Conservation (phyloP, 2,329 filamentous ascomycete genomes). For the Neocatenulostroma microsporum region DNA sequence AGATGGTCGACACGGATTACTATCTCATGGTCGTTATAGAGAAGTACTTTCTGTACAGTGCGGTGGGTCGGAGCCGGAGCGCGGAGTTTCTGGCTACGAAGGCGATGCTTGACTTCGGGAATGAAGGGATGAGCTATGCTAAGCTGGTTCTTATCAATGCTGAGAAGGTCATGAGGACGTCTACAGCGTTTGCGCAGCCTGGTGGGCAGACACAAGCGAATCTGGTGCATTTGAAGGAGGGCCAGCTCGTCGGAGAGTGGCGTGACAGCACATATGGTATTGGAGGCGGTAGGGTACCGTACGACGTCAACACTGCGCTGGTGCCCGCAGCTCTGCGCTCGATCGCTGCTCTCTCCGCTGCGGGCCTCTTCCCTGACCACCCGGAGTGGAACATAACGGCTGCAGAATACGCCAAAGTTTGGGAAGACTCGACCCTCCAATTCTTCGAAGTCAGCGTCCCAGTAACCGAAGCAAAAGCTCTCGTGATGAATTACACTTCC, state of each 20-base stretch:
- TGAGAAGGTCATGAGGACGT: constrained; percentile 51
- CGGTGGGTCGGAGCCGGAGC: constrained; percentile 34
- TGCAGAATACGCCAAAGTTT: constrained; percentile 48
- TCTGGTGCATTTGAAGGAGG: constrained; percentile 50
- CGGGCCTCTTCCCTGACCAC: constrained; percentile 46
- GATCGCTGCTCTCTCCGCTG: constrained; percentile 46
- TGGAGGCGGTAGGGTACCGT: constrained; percentile 56
- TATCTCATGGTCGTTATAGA: constrained; percentile 52
- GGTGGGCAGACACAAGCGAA: constrained; percentile 46
- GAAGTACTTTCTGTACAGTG: constrained; percentile 49
- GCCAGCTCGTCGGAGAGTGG: constrained; percentile 54
- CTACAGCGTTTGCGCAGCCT: constrained; percentile 44
- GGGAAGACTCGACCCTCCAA: constrained; percentile 53
- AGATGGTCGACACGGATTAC: constrained; percentile 54
- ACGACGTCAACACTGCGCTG: constrained; percentile 57
- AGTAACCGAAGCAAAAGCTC: constrained; percentile 35
- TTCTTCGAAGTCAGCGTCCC: constrained; percentile 50
- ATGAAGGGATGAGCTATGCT: constrained; percentile 47
- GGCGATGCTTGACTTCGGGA: constrained; percentile 45
- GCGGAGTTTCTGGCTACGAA: constrained; percentile 34
- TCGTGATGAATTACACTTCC: constrained; percentile 44
- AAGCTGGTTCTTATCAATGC: constrained; percentile 47
- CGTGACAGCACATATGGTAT: constrained; percentile 54
- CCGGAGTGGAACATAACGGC: constrained; percentile 42
- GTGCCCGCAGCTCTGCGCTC: constrained; percentile 54